phyloP scores from a whole-genome alignment of 805 yeast species.

The Saccharomycopsis javanensis region DNA sequence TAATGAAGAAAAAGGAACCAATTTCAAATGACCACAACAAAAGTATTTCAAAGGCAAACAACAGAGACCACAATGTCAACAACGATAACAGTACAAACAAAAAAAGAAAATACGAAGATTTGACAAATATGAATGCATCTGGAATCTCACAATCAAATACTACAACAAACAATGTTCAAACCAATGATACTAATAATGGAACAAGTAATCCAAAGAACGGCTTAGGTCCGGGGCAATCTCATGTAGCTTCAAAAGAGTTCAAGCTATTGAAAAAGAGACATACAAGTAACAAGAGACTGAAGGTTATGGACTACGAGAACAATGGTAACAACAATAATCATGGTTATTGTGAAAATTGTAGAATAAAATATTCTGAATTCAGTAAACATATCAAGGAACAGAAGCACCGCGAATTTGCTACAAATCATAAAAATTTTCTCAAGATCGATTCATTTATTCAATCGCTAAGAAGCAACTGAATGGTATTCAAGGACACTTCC shows the following conservation, averaged over 20 bases:
- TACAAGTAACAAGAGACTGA: conserved; percentile 17
- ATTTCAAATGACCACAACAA: background rate
- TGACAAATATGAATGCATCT: conserved; percentile 52
- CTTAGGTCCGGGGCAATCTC: conserved; percentile 48
- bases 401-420: conserved; percentile 73
- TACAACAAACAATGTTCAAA: conserved; percentile 19
- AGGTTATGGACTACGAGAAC: background rate
- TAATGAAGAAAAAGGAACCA: background rate
- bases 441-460: conserved; percentile 68
- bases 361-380: conserved; percentile 70
- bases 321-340: background rate
- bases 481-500: background rate
- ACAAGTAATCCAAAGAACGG: conserved; percentile 35
- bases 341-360: conserved; percentile 88
- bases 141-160: conserved; percentile 41
- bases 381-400: conserved; percentile 62
- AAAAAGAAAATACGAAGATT: conserved; percentile 21
- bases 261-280: conserved; percentile 39
- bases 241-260: conserved; percentile 44
- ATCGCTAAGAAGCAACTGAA: background rate
- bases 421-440: conserved; percentile 56
- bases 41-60: no score
- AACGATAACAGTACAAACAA: conserved; percentile 8
- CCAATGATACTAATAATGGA: background rate
- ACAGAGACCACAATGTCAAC: background rate